phyloP scores from a whole-genome alignment of 805 yeast genomes.

The Metschnikowia orientalis region DNA sequence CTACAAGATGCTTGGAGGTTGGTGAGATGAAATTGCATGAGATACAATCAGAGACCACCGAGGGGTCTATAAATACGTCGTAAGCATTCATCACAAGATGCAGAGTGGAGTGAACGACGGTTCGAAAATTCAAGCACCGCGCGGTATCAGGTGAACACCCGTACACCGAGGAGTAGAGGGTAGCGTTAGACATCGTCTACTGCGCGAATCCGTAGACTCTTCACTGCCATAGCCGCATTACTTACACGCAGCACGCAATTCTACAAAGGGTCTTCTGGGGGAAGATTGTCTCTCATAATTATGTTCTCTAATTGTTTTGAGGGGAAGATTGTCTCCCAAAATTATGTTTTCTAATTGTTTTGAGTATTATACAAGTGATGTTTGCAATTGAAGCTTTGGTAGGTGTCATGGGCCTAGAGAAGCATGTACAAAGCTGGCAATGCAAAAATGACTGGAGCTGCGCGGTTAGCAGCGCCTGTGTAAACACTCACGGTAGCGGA shows the following conservation, averaged over 20 bases:
- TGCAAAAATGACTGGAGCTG: slow-evolving; percentile 23
- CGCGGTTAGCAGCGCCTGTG: slow-evolving; percentile 28
- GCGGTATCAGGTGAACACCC: neutral
- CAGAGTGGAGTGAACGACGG: slow-evolving; percentile 4
- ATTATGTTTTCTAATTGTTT: neutral
- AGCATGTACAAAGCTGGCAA: slow-evolving; percentile 21
- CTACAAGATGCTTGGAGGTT: slow-evolving; percentile 50
- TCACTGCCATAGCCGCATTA: neutral
- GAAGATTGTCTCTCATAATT: no score
- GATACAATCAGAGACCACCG: slow-evolving; percentile 61
- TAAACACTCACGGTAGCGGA: slow-evolving; percentile 18
- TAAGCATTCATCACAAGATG: slow-evolving; percentile 65
- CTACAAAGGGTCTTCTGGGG: neutral
- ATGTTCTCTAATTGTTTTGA: neutral
- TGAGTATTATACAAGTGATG: no score
- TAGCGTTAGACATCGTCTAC: no score
- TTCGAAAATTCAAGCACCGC: slow-evolving; percentile 1
- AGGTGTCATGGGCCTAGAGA: no score
- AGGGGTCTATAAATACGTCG: slow-evolving; percentile 71
- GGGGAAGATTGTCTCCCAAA: neutral
- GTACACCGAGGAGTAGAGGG: no score
- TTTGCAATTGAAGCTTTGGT: no score
- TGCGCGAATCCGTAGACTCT: no score
- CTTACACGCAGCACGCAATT: neutral
- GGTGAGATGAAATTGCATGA: slow-evolving; percentile 48